Evolutionary conservation across 805 yeast genomes (phyloP), one percentile per base, ranked within the genome.

Genomic region (Candida taoyuanica): DNA sequence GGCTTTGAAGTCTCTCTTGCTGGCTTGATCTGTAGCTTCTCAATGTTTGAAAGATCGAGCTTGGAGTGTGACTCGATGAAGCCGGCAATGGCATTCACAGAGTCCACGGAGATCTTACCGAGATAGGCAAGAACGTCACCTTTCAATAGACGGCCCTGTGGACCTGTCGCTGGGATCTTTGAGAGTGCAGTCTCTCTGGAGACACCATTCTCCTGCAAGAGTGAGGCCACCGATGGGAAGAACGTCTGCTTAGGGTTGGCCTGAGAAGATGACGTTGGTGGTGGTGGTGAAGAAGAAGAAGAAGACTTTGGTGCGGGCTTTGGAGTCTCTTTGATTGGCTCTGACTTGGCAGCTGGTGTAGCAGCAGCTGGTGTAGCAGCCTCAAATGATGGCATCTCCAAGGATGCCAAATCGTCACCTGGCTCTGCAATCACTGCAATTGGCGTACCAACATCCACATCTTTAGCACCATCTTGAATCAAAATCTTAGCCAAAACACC

Each of bases 351-450:
- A 20, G 33, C 33, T n/a, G 25, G 18, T n/a, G n/a, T n/a, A n/a
- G n/a, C n/a, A n/a, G n/a, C n/a, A 5, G 26, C 46, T 31, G 58
- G 37, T 17, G 55, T 46, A 8, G 50, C 42, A 14, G 52, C 44
- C 29, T 44, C 43, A 18, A 47, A 45, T 11, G 53, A 48, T 23
- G 95, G 94, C 43, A 70, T 59, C 48, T 75, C 78, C 46, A 88
- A 65, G 13, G 75, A 62, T 8, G 75, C 56, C 44, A 91, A 57
- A 56, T 89, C 95, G 56, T 93, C 98, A 25, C 78, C 94, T 1
- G 77, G 80, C 50, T 89, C 98, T 11, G 96, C 97, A 41, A 85
- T 49, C 38, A 77, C 78, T 0, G 97, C 98, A 64, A 91, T 91
- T 20, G 95, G 82, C 31, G 73, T 67, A n/a, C 96, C 96, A 8